Evolutionary conservation across 192 early-diverging fungal species (phyloP).

Genomic region (Dissophora globulifera): DNA sequence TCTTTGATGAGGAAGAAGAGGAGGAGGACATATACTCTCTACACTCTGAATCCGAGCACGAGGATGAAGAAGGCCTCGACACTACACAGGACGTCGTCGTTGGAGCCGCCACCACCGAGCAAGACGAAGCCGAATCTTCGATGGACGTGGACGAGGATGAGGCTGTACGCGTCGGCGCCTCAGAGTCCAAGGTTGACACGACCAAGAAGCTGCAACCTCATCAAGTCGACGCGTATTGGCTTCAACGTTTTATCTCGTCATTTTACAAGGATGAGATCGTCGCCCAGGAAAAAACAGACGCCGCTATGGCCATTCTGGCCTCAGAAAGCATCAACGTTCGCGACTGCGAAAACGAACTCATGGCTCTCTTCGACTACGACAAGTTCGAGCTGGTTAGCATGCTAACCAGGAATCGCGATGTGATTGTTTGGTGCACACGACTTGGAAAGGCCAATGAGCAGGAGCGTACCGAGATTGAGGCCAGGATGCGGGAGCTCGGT

Average conservation of each 20-base stretch:
- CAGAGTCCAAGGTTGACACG: conserved; percentile 49
- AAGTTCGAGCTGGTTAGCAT: conserved; percentile 96
- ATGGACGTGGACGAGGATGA: conserved; percentile 66
- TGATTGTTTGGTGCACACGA: conserved; percentile 91
- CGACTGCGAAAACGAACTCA: conserved; percentile 96
- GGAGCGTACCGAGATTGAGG: conserved; percentile 65
- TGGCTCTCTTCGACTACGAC: conserved; percentile 95
- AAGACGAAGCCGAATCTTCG: conserved; percentile 60
- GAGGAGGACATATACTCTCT: conserved; percentile 80
- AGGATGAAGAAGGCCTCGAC: conserved; percentile 65
- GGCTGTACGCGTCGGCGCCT: conserved; percentile 64
- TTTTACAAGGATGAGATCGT: conserved; percentile 86
- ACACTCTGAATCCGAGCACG: conserved; percentile 72
- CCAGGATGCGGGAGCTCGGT: conserved; percentile 77
- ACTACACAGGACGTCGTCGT: conserved; percentile 48
- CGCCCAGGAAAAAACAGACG: conserved; percentile 89
- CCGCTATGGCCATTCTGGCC: conserved; percentile 77
- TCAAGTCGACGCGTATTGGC: conserved; percentile 97
- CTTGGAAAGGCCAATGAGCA: conserved; percentile 79
- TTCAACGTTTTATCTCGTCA: conserved; percentile 86
- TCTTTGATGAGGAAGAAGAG: conserved; percentile 96
- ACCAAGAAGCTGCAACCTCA: conserved; percentile 69
- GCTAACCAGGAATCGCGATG: conserved; percentile 87
- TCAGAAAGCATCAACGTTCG: conserved; percentile 71
- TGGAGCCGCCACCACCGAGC: conserved; percentile 51